phyloP scores from a whole-genome alignment of 2,329 filamentous ascomycete species.

The Aureobasidium subglaciale region DNA sequence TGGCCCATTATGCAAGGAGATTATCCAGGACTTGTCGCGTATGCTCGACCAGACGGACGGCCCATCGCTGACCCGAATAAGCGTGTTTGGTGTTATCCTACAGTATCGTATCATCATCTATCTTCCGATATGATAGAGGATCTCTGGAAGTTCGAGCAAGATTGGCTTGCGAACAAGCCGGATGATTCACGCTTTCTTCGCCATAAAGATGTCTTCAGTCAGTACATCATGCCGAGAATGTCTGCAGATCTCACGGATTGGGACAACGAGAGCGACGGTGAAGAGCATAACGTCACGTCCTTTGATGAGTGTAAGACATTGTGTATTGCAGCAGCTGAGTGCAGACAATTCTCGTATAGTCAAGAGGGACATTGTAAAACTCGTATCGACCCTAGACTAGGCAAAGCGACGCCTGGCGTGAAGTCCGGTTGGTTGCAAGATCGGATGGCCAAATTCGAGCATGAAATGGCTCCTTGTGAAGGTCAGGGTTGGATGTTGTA shows the following conservation, averaged over 20 bases:
- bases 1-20: conserved; percentile 26
- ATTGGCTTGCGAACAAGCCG: conserved; percentile 20
- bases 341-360: conserved; percentile 21
- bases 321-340: conserved; percentile 20
- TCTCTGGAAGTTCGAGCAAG: conserved; percentile 26
- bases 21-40: conserved; percentile 25
- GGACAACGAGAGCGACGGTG: conserved; percentile 23
- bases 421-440: not conserved
- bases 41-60: conserved; percentile 13
- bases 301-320: conserved; percentile 21
- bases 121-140: conserved; percentile 20
- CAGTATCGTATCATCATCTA: conserved; percentile 23
- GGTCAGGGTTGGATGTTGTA: conserved; percentile 3
- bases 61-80: conserved; percentile 17
- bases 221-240: conserved; percentile 23
- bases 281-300: conserved; percentile 15
- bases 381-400: not conserved
- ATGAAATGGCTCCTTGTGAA: not conserved
- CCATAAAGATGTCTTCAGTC: conserved; percentile 26
- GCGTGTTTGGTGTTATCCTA: conserved; percentile 25
- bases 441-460: not conserved
- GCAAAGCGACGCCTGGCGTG: not conserved
- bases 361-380: not conserved
- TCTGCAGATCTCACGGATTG: conserved; percentile 20
- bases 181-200: conserved; percentile 19